phyloP scores from a whole-genome alignment of 164 flowering plant species.

The Chloranthus sessilifolius region DNA sequence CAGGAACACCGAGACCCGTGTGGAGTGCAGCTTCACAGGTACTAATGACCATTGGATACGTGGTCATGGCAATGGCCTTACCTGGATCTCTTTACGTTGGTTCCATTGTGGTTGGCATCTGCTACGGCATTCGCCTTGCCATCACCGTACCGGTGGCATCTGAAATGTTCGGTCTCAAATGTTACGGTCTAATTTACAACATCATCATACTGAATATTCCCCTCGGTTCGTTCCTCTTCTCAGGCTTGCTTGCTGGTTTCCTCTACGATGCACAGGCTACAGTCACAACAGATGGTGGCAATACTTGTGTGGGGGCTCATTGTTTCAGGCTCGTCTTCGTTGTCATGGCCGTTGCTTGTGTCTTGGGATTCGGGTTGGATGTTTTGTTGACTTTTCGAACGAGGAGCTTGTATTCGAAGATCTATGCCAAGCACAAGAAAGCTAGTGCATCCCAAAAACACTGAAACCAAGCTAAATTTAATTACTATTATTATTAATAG shows the following conservation, averaged over 20 bases:
- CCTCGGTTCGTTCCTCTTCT: slow-evolving; percentile 86
- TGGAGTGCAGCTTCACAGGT: slow-evolving; percentile 91
- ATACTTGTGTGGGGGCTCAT: slow-evolving; percentile 75
- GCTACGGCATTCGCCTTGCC: slow-evolving; percentile 84
- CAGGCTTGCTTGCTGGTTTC: slow-evolving; percentile 79
- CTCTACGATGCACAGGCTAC: slow-evolving; percentile 79
- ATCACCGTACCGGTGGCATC: slow-evolving; percentile 85
- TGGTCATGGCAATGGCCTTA: slow-evolving; percentile 59
- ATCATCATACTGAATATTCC: slow-evolving; percentile 79
- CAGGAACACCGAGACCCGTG: slow-evolving; percentile 76
- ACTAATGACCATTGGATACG: slow-evolving; percentile 72
- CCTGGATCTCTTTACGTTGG: slow-evolving; percentile 80
- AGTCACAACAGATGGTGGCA: slow-evolving; percentile 50
- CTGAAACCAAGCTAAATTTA: no score
- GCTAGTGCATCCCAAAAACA: neutral
- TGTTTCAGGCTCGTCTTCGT: slow-evolving; percentile 70
- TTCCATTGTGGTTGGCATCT: slow-evolving; percentile 63
- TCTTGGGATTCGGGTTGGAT: slow-evolving; percentile 64
- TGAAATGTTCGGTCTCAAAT: slow-evolving; percentile 84
- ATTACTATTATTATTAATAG: no score
- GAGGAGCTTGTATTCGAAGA: slow-evolving; percentile 46
- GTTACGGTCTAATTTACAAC: slow-evolving; percentile 83
- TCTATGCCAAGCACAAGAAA: slow-evolving; percentile 31
- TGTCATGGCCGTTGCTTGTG: slow-evolving; percentile 61
- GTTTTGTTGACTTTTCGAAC: slow-evolving; percentile 50